Evolutionary conservation across 2,329 filamentous ascomycete species (phyloP).

Genomic region (Pseudocercospora musae): DNA sequence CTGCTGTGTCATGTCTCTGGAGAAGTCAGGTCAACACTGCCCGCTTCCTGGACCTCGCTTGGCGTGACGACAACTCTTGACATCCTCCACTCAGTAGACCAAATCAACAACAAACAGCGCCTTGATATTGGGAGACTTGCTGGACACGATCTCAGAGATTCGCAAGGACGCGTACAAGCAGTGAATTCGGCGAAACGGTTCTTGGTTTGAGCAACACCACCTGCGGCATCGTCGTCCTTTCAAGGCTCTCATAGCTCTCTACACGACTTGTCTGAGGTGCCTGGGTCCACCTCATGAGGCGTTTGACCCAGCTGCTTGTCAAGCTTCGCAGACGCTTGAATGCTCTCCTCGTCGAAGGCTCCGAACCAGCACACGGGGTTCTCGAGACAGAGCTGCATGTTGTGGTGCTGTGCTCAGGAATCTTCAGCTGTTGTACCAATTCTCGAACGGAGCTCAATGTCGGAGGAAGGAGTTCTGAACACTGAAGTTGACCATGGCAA

Average conservation of each 20-base stretch:
- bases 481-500: slow-evolving; percentile 62
- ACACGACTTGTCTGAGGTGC: background rate
- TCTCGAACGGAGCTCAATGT: slow-evolving; percentile 31
- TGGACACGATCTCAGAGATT: background rate
- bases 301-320: background rate
- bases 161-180: background rate
- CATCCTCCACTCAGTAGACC: background rate
- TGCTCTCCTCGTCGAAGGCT: background rate
- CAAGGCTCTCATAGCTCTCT: background rate
- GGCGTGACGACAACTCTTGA: background rate
- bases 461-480: slow-evolving; percentile 55
- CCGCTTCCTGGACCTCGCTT: background rate
- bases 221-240: background rate
- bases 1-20: background rate
- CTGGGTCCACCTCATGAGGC: background rate
- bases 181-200: background rate
- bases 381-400: background rate
- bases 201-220: background rate
- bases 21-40: background rate
- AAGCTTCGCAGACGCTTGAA: background rate
- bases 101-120: background rate
- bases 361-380: background rate
- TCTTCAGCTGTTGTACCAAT: slow-evolving; percentile 4
- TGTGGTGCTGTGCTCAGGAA: background rate
- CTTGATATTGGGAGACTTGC: background rate